Conservation (phyloP, 805 yeast species). For the Jamesozyma lodderae region DNA sequence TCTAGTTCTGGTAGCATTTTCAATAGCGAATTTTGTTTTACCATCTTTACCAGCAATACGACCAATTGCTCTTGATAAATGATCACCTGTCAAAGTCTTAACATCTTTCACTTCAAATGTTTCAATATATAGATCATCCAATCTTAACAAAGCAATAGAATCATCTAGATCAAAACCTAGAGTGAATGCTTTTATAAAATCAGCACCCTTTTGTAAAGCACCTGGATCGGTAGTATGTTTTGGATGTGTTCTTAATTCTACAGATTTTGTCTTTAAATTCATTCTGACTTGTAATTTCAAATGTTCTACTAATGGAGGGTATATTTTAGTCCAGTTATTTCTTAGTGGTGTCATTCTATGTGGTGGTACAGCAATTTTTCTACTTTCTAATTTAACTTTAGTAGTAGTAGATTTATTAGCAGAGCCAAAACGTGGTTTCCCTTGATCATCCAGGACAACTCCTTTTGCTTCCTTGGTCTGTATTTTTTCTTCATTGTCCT, state of each 20-base stretch:
- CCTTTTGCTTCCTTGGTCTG: constrained; percentile 22
- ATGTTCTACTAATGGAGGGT: constrained; percentile 93
- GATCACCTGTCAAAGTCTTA: constrained; percentile 91
- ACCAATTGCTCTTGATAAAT: constrained; percentile 96
- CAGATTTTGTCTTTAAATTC: constrained; percentile 82
- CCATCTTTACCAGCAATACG: constrained; percentile 99
- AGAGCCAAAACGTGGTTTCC: constrained; percentile 77
- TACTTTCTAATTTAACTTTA: constrained; percentile 69
- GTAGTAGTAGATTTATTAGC: constrained; percentile 50
- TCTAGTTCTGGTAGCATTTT: constrained; percentile 96
- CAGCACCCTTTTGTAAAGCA: constrained; percentile 96
- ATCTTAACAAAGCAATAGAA: constrained; percentile 85
- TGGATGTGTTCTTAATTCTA: constrained; percentile 74
- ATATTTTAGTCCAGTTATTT: constrained; percentile 84
- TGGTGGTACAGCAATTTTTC: constrained; percentile 92
- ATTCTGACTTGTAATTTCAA: constrained; percentile 90
- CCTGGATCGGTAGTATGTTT: constrained; percentile 81
- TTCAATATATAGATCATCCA: constrained; percentile 94
- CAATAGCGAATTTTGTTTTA: constrained; percentile 96
- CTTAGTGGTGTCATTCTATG: constrained; percentile 94
- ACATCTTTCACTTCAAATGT: constrained; percentile 96
- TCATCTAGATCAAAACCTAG: constrained; percentile 96
- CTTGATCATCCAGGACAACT: constrained; percentile 58
- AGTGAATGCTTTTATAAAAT: constrained; percentile 89
- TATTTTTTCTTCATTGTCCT: constrained; percentile 19